Conservation (phyloP, 2,329 filamentous ascomycete genomes). For the Colletotrichum lindemuthianum region DNA sequence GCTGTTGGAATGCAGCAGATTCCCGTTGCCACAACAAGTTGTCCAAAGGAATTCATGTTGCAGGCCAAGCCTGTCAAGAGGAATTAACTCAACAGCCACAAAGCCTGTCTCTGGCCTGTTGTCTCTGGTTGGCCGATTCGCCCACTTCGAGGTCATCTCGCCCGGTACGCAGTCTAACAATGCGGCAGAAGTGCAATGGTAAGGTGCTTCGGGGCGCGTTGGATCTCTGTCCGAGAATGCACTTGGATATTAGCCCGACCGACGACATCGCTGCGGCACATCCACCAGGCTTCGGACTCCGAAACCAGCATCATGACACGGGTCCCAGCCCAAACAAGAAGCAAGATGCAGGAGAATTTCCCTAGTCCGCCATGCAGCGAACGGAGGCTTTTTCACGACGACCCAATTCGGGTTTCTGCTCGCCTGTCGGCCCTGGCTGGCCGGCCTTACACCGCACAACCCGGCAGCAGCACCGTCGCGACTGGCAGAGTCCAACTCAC, state of each 20-base stretch:
- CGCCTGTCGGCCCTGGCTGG: background rate
- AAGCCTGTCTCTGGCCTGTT: background rate
- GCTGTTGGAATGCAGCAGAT: background rate
- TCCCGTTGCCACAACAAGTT: conserved; percentile 1
- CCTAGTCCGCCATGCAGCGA: conserved; percentile 1
- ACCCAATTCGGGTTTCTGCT: background rate
- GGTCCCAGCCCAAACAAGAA: background rate
- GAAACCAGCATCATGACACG: conserved; percentile 25
- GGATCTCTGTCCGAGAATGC: background rate
- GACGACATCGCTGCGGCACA: conserved; percentile 1
- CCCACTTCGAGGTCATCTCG: background rate
- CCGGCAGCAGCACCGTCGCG: too few species aligned
- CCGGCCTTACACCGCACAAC: too few species aligned
- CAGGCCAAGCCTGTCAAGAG: conserved; percentile 11
- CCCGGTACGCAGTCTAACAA: background rate
- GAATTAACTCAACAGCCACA: background rate
- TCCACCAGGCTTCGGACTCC: conserved; percentile 1
- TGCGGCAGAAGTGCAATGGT: conserved; percentile 12
- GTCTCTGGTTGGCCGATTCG: background rate
- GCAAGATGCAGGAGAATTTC: background rate
- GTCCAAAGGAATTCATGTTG: background rate
- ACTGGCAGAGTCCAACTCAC: too few species aligned
- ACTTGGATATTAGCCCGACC: conserved; percentile 9
- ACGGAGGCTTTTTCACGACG: background rate
- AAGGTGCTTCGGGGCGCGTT: conserved; percentile 3